Conservation (phyloP, 2,329 filamentous ascomycete species). For the Cercospora zeae-maydis region DNA sequence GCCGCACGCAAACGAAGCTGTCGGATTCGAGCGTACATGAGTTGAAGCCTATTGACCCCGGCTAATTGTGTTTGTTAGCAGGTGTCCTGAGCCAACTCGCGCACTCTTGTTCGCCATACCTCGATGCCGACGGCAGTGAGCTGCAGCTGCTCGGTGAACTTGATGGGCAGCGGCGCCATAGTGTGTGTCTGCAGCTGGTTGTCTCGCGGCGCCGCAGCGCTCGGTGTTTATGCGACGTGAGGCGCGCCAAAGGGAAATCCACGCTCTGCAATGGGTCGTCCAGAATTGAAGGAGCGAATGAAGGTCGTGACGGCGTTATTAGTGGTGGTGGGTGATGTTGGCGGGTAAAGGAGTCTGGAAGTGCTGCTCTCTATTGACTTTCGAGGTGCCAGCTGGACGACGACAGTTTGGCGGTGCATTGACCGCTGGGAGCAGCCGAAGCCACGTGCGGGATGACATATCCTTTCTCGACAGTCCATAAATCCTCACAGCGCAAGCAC, state of each 20-base stretch:
- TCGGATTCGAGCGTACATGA: conserved; percentile 97
- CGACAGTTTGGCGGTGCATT: neutral
- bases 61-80: conserved; percentile 42
- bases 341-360: conserved; percentile 1
- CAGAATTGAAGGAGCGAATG: conserved; percentile 32
- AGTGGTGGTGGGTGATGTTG: conserved; percentile 8
- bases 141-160: conserved; percentile 87
- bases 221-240: conserved; percentile 8
- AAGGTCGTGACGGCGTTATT: conserved; percentile 34
- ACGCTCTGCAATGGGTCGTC: conserved; percentile 12
- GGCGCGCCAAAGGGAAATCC: conserved; percentile 8
- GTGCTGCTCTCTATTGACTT: conserved; percentile 1
- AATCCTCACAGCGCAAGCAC: neutral
- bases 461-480: neutral
- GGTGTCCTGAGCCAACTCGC: neutral
- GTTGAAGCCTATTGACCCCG: conserved; percentile 76
- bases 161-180: conserved; percentile 76
- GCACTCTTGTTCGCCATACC: conserved; percentile 29
- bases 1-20: conserved; percentile 90
- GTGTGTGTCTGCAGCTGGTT: conserved; percentile 20
- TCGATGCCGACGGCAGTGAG: conserved; percentile 49
- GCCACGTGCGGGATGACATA: conserved; percentile 5
- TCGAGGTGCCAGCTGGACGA: conserved; percentile 2
- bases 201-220: conserved; percentile 26
- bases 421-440: neutral